Conservation (phyloP, 2,329 filamentous ascomycete species). For the Fusarium chaquense region DNA sequence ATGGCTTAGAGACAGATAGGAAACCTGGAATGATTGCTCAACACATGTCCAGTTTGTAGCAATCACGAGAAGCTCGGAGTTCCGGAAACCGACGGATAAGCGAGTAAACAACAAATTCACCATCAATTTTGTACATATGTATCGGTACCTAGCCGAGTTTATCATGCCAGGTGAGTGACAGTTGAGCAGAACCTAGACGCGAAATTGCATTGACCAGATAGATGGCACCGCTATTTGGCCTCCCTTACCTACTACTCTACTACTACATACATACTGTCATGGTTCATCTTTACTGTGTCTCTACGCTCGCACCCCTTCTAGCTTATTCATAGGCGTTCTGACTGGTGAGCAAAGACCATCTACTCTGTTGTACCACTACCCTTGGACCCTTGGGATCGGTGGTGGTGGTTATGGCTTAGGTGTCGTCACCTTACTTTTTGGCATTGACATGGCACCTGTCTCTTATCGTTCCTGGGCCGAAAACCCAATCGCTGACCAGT, state of each 20-base stretch:
- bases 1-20: constrained; percentile 11
- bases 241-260: constrained; percentile 6
- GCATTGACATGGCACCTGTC: constrained; percentile 14
- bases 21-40: constrained; percentile 30
- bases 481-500: constrained; percentile 31
- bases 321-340: constrained; percentile 29
- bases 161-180: constrained; percentile 31
- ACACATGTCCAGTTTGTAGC: constrained; percentile 21
- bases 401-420: constrained; percentile 25
- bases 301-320: constrained; percentile 17
- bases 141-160: constrained; percentile 44
- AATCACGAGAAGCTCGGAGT: constrained; percentile 26
- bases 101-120: constrained; percentile 28
- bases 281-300: constrained; percentile 4
- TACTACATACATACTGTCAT: not conserved
- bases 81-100: constrained; percentile 43
- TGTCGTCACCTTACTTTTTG: constrained; percentile 41
- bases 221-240: constrained; percentile 11
- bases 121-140: constrained; percentile 28
- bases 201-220: constrained; percentile 42
- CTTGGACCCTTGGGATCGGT: constrained; percentile 11
- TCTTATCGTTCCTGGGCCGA: constrained; percentile 36
- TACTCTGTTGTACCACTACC: constrained; percentile 15
- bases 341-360: constrained; percentile 29
- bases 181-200: constrained; percentile 35